phyloP scores from a whole-genome alignment of 768 basidiomycete species.

The Hygrophoropsis aurantiaca region DNA sequence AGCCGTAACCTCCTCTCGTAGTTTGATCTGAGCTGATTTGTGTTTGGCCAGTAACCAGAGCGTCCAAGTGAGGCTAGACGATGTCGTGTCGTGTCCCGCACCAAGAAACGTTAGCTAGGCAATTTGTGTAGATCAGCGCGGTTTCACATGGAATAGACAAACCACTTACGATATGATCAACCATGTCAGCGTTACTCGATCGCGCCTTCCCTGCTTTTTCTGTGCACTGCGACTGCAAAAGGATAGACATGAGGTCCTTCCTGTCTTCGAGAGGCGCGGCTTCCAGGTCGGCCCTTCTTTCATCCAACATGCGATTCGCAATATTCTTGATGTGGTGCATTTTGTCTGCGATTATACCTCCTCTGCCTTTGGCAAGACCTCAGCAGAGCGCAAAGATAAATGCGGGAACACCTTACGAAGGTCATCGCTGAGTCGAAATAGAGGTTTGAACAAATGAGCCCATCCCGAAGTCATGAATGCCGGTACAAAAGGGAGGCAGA shows the following conservation, averaged over 20 bases:
- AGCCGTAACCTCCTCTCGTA: conserved; percentile 53
- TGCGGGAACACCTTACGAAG: no score
- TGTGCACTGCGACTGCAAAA: conserved; percentile 43
- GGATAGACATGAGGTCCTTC: conserved; percentile 54
- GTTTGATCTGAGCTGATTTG: conserved; percentile 44
- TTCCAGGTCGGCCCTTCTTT: conserved; percentile 38
- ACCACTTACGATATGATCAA: conserved; percentile 49
- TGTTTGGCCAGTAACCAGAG: conserved; percentile 56
- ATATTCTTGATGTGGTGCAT: conserved; percentile 45
- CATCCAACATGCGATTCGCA: conserved; percentile 38
- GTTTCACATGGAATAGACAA: not conserved
- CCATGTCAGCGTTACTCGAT: conserved; percentile 49
- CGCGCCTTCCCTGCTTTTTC: conserved; percentile 35
- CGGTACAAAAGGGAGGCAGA: no score
- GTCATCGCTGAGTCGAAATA: no score
- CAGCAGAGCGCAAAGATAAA: conserved; percentile 33
- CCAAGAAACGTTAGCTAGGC: conserved; percentile 47
- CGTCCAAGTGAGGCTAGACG: conserved; percentile 25
- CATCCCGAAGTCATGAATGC: no score
- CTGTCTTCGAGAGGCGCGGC: conserved; percentile 39
- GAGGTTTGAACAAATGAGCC: no score
- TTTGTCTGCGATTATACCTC: conserved; percentile 31
- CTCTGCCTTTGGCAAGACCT: conserved; percentile 32
- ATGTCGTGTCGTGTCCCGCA: conserved; percentile 36
- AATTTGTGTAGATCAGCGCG: no score